Conservation (phyloP, 257 asterid species). For the Fraxinus quadrangulata region DNA sequence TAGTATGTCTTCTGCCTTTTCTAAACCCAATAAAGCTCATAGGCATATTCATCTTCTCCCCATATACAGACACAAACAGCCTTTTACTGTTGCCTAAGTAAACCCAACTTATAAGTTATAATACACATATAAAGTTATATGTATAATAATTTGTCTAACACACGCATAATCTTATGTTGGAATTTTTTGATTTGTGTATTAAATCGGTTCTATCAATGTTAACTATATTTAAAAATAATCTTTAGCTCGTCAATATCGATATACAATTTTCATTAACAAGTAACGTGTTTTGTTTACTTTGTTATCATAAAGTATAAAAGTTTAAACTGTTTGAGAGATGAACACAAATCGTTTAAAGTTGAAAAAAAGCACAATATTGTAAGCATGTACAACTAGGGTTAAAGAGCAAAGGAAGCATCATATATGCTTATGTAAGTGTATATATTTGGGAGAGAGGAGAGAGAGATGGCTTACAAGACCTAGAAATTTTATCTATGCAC, state of each 20-base stretch:
- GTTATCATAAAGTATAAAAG: not conserved
- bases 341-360: too few relatives aligned
- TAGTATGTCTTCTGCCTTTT: constrained; percentile 21
- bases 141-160: not conserved
- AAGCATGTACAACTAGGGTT: constrained; percentile 37
- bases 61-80: constrained; percentile 42
- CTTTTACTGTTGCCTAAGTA: constrained; percentile 42
- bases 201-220: not conserved
- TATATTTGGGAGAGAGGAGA: not conserved
- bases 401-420: constrained; percentile 20
- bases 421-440: not conserved
- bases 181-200: not conserved
- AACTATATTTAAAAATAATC: not conserved
- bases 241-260: not conserved
- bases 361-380: too few relatives aligned
- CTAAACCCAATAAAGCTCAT: constrained; percentile 48
- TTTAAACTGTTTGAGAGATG: not conserved
- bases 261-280: too few relatives aligned
- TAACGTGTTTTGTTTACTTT: not conserved
- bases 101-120: not conserved
- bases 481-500: constrained; percentile 33
- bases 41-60: constrained; percentile 37
- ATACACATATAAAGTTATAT: not conserved
- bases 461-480: constrained; percentile 27
- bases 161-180: not conserved